These are phyloP conservation scores for Alternaria sp. DNA, from an alignment of 2,329 filamentous ascomycete genomes.

Conservation along the genomic window DNA sequence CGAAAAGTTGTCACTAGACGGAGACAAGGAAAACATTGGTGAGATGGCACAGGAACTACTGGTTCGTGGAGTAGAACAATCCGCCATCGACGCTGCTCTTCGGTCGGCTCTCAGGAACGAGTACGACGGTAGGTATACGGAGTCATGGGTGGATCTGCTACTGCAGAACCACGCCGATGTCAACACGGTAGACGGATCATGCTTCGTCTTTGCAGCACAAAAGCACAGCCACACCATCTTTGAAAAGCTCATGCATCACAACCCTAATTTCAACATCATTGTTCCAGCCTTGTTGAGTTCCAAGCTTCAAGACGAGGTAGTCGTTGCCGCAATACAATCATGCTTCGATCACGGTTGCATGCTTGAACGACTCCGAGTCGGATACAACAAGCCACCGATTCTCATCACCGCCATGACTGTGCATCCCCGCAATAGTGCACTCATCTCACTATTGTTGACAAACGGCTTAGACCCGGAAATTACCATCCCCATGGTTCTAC, in stretches of 20 bases:
- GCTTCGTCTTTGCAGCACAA: slow-evolving; percentile 44
- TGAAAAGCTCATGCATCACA: slow-evolving; percentile 47
- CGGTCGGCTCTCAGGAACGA: slow-evolving; percentile 30
- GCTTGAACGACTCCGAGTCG: slow-evolving; percentile 33
- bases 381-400: slow-evolving; percentile 26
- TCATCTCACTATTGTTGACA: slow-evolving; percentile 33
- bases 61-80: slow-evolving; percentile 38
- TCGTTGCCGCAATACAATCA: slow-evolving; percentile 57
- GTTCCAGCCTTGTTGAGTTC: slow-evolving; percentile 67
- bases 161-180: slow-evolving; percentile 42
- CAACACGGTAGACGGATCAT: slow-evolving; percentile 42
- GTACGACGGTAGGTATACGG: slow-evolving; percentile 17
- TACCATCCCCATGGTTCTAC: slow-evolving; percentile 56
- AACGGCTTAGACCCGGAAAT: slow-evolving; percentile 52
- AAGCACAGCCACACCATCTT: slow-evolving; percentile 32
- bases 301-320: slow-evolving; percentile 57
- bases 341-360: slow-evolving; percentile 62
- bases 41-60: slow-evolving; percentile 41
- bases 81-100: slow-evolving; percentile 40
- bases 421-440: slow-evolving; percentile 36
- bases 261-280: slow-evolving; percentile 61
- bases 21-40: slow-evolving; percentile 7
- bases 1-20: slow-evolving; percentile 3
- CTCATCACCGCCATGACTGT: slow-evolving; percentile 39
- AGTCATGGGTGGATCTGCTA: slow-evolving; percentile 34